phyloP scores from a whole-genome alignment of 2,329 filamentous ascomycete genomes.

The Rhinocladiella similis region DNA sequence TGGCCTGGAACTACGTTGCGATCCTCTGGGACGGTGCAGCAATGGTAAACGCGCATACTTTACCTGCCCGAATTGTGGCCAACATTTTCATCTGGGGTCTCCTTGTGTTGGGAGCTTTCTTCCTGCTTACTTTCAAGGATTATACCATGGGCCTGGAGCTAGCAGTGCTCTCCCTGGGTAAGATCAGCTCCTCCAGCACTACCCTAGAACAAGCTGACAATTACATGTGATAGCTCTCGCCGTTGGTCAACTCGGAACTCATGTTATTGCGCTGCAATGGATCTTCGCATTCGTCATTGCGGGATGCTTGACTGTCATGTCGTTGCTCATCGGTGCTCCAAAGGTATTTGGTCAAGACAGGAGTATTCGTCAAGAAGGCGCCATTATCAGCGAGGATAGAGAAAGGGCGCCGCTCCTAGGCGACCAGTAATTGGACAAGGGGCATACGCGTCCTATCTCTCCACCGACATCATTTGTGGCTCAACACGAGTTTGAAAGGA shows the following conservation, averaged over 20 bases:
- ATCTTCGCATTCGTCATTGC: slow-evolving; percentile 89
- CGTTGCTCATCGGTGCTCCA: slow-evolving; percentile 64
- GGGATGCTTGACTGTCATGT: slow-evolving; percentile 69
- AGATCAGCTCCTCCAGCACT: slow-evolving; percentile 30
- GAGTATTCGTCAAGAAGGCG: slow-evolving; percentile 48
- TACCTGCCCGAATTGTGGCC: slow-evolving; percentile 75
- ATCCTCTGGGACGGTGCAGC: slow-evolving; percentile 89
- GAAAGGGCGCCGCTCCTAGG: slow-evolving; percentile 57
- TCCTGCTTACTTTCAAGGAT: slow-evolving; percentile 72
- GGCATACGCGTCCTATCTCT: background rate
- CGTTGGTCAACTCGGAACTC: slow-evolving; percentile 71
- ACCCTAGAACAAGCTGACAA: background rate
- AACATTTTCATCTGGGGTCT: slow-evolving; percentile 89
- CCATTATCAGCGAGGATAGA: slow-evolving; percentile 49
- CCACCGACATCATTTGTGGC: background rate
- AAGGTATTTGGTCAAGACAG: slow-evolving; percentile 61
- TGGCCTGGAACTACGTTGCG: slow-evolving; percentile 83
- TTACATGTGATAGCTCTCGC: slow-evolving; percentile 57
- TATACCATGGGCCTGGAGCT: slow-evolving; percentile 78
- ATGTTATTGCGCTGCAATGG: slow-evolving; percentile 81
- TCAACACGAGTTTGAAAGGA: background rate
- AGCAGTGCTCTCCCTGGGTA: slow-evolving; percentile 69
- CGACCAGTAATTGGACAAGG: slow-evolving; percentile 34
- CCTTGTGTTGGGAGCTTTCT: slow-evolving; percentile 73
- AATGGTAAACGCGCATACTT: slow-evolving; percentile 66